Conservation (phyloP, 108 stramenopile species). For the Pseudonitzschia multiseries region DNA sequence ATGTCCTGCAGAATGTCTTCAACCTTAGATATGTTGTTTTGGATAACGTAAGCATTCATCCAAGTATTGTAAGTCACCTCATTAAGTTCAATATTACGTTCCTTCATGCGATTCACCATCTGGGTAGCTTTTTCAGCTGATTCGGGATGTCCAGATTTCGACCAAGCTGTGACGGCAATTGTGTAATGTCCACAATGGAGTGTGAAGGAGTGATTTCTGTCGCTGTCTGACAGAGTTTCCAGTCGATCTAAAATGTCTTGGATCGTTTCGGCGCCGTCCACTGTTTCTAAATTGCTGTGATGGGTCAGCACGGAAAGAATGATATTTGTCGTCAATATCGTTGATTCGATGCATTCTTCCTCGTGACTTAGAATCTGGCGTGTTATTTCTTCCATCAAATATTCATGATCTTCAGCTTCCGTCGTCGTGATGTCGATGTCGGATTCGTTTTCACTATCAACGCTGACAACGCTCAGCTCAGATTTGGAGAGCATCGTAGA, state of each 20-base stretch:
- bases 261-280: constrained; percentile 46
- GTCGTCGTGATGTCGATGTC: background rate
- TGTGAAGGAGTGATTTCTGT: background rate
- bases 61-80: constrained; percentile 48
- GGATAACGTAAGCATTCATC: constrained; percentile 48
- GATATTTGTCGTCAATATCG: constrained; percentile 5
- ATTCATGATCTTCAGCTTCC: background rate
- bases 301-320: background rate
- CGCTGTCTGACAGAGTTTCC: constrained; percentile 40
- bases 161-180: constrained; percentile 67
- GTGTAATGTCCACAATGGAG: constrained; percentile 52
- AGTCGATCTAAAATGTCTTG: constrained; percentile 55
- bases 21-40: constrained; percentile 26
- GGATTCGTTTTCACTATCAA: background rate
- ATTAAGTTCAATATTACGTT: constrained; percentile 31
- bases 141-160: constrained; percentile 54
- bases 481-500: background rate
- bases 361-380: constrained; percentile 4
- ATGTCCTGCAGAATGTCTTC: constrained; percentile 22
- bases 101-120: constrained; percentile 38
- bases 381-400: constrained; percentile 1
- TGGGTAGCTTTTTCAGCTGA: constrained; percentile 55
- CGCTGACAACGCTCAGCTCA: background rate
- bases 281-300: constrained; percentile 15
- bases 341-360: background rate